A percentile compares a stretch with the other conserved stretches of the same genome.
phyloP scores from a whole-genome alignment of 1,284 basidiomycete species.

The Cerrena zonata region DNA sequence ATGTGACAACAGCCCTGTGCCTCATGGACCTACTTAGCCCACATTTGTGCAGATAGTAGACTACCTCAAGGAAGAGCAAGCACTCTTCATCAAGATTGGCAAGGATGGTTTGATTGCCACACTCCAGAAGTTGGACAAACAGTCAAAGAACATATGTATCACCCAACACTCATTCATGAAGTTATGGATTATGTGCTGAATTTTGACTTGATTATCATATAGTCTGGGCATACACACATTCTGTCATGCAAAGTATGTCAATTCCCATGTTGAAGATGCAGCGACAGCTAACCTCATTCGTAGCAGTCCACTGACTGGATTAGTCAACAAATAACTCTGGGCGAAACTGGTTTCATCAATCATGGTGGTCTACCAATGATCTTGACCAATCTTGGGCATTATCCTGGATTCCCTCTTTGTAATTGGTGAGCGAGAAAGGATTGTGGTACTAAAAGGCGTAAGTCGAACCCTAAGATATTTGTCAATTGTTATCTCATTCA shows the following conservation, averaged over 20 bases:
- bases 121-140: conserved; percentile 56
- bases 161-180: not conserved
- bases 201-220: too few species aligned
- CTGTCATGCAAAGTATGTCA: conserved; percentile 33
- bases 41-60: conserved; percentile 21
- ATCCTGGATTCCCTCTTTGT: conserved; percentile 65
- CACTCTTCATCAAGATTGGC: conserved; percentile 64
- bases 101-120: conserved; percentile 60
- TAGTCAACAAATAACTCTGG: conserved; percentile 62
- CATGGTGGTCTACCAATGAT: conserved; percentile 75
- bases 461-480: conserved; percentile 28
- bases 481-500: not conserved
- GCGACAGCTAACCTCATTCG: not conserved
- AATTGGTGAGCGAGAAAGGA: conserved; percentile 78
- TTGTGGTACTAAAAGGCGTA: conserved; percentile 61
- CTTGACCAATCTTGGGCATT: conserved; percentile 64
- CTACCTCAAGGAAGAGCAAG: conserved; percentile 25
- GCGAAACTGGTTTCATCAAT: conserved; percentile 63
- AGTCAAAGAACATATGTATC: conserved; percentile 48
- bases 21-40: not conserved
- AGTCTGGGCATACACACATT: conserved; percentile 51
- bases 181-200: not conserved
- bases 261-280: not conserved
- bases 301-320: conserved; percentile 61
- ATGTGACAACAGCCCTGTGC: conserved; percentile 3